These are phyloP conservation scores for Aschersonia sp. DNA, from an alignment of 2,329 filamentous ascomycete species.

Conservation along the genomic window DNA sequence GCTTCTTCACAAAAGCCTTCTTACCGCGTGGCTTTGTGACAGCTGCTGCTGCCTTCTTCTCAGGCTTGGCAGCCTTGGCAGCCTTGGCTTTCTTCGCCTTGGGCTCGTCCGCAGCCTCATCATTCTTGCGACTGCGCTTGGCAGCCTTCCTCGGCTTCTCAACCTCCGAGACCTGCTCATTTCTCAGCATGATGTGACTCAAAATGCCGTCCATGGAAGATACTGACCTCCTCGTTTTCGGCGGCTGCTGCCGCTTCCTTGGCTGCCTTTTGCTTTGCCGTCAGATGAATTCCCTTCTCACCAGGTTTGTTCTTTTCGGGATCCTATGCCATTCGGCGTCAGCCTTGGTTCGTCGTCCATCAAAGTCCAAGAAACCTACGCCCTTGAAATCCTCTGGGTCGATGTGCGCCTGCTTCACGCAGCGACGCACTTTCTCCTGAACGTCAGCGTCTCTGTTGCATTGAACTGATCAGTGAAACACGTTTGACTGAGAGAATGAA, in stretches of 20 bases:
- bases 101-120: conserved; percentile 16
- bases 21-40: conserved; percentile 2
- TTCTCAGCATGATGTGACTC: background rate
- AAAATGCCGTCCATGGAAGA: background rate
- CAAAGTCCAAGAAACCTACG: conserved; percentile 36
- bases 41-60: background rate
- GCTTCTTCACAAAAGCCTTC: conserved; percentile 4
- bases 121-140: conserved; percentile 21
- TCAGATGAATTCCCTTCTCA: conserved; percentile 45
- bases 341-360: background rate
- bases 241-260: conserved; percentile 16
- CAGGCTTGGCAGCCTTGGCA: conserved; percentile 1
- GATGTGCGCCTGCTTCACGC: conserved; percentile 65
- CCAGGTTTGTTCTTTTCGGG: conserved; percentile 59
- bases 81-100: conserved; percentile 22
- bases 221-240: conserved; percentile 9
- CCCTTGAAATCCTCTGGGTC: conserved; percentile 79
- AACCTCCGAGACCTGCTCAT: conserved; percentile 4
- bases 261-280: conserved; percentile 20
- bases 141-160: conserved; percentile 16
- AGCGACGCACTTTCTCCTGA: conserved; percentile 60
- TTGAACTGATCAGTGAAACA: background rate
- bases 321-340: conserved; percentile 36
- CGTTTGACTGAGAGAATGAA: background rate
- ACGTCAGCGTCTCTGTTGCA: conserved; percentile 37